Base-by-base conservation (phyloP, 192 early-diverging fungal genomes). In the Entomortierella parvispora region DNA sequence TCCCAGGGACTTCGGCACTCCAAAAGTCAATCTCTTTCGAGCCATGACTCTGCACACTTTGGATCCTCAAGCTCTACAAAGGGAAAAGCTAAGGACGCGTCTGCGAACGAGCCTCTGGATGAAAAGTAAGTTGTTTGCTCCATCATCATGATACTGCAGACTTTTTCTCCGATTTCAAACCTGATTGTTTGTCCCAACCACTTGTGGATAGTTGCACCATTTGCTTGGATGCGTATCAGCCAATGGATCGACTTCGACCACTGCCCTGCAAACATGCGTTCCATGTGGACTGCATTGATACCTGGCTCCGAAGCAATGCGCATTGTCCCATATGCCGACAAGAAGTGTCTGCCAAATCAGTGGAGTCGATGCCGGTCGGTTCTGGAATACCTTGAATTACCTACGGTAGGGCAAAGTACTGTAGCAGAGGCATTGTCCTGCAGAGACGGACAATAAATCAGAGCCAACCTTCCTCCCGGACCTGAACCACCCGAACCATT, bases 321-420 rank as follows among this genome's bases (percentile, higher is more conserved):
- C 62, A 54, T 6, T 65, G 62, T 54, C 62, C 62, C 3, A 65
- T 65, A n/a, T 65, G 62, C 51, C 33, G 62, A 54, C 62, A 65
- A 9, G 51, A 52, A 15, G 62, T 65, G 49, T 51, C 49, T 10
- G 42, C 32, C 1, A 37, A 37, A 18, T n/a, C 40, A 25, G 62
- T 54, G 2, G 51, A 54, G 25, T n/a, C 49, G 2, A 65, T 65
- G 62, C 6, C 4, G 8, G 47, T 6, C 15, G 6, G 47, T 17
- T 17, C 47, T 20, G 47, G 47, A 23, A 49, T 49, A 5, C 15
- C 15, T 5, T 17, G 15, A 49, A 17, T 18, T 12, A 20, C 4
- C 6, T 17, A 49, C 9, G 43, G 17, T 17, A 44, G 43, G 43
- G 43, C 8, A 8, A 44, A 17, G 43, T 11, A 17, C 43, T 11